Evolutionary conservation across 1,284 basidiomycete genomes (phyloP).

Genomic region (Irpex rosettiformis): DNA sequence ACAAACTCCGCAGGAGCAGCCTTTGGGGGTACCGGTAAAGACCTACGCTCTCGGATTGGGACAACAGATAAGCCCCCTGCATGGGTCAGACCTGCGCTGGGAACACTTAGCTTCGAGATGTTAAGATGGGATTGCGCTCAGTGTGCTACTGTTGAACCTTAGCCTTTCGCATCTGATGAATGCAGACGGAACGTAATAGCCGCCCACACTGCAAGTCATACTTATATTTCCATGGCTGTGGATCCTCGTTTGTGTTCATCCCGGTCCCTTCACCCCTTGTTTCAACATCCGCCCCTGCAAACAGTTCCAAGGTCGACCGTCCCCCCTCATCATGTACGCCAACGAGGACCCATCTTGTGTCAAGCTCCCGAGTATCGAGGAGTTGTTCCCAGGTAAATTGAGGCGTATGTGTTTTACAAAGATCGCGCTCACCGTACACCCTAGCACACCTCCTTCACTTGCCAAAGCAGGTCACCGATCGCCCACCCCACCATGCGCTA

Average conservation of each 20-base stretch:
- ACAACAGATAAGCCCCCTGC: no score
- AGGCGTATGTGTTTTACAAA: neutral
- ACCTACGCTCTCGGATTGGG: no score
- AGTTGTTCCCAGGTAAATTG: slow-evolving; percentile 26
- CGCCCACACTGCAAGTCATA: neutral
- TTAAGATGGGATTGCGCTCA: neutral
- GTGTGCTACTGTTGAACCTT: neutral
- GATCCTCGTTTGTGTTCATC: neutral
- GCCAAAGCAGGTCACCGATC: neutral
- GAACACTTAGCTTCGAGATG: neutral
- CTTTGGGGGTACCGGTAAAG: neutral
- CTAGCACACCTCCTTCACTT: neutral
- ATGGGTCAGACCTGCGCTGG: neutral
- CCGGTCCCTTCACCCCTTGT: neutral
- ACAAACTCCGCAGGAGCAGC: neutral
- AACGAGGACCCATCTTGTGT: slow-evolving; percentile 1
- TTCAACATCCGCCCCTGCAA: neutral
- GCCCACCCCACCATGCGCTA: neutral
- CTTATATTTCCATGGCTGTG: slow-evolving; percentile 2
- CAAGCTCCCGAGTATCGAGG: slow-evolving; percentile 27
- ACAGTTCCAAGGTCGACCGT: neutral
- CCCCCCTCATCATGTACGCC: neutral
- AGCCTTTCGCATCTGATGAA: neutral
- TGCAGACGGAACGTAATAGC: neutral
- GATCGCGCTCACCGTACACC: neutral